A percentile compares a stretch with the other conserved stretches of the same genome.
Conservation (phyloP, 495 filamentous ascomycete species). For the Talaromyces ruber region DNA sequence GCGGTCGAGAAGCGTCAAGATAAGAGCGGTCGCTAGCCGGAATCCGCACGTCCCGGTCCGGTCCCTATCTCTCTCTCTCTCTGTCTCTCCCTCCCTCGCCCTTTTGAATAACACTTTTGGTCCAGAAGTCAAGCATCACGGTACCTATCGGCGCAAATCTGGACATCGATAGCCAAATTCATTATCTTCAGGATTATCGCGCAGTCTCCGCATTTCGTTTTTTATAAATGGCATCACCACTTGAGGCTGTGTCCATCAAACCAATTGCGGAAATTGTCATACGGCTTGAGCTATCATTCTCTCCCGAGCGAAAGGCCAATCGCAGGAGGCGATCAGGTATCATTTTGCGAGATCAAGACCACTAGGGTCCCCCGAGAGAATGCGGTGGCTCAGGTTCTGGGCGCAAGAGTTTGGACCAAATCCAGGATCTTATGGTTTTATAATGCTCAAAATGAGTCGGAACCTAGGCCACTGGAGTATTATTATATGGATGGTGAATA, state of each 20-base stretch:
- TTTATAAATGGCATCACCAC: background rate
- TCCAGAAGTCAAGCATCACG: too few species aligned
- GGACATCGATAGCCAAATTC: too few species aligned
- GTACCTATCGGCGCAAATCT: too few species aligned
- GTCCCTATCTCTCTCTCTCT: background rate
- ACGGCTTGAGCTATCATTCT: background rate
- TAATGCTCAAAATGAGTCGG: background rate
- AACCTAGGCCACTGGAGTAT: background rate
- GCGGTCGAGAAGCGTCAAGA: too few species aligned
- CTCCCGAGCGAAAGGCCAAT: background rate
- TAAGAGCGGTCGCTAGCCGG: background rate
- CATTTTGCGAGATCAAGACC: background rate
- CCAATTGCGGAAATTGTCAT: background rate
- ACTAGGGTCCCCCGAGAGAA: background rate
- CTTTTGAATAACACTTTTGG: background rate
- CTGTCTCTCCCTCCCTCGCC: background rate
- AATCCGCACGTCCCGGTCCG: background rate
- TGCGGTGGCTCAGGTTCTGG: background rate
- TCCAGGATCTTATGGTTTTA: background rate
- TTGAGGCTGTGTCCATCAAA: background rate
- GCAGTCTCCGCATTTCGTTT: background rate
- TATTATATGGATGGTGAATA: background rate
- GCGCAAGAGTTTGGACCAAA: background rate
- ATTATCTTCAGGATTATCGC: too few species aligned
- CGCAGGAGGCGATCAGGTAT: background rate